Evolutionary conservation across 2,329 filamentous ascomycete species (phyloP).

Genomic region (Colletotrichum sp.): DNA sequence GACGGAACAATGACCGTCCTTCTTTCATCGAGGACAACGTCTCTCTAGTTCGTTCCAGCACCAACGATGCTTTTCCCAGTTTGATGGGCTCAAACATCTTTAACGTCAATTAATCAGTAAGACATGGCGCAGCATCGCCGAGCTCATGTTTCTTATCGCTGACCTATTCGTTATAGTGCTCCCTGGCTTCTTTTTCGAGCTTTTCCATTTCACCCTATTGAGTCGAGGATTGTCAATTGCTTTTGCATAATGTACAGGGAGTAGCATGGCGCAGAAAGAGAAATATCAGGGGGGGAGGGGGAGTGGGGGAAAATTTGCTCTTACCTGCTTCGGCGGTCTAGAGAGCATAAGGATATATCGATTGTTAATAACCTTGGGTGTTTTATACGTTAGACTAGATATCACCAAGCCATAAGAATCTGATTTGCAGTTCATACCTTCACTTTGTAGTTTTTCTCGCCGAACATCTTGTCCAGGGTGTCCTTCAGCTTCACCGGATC

Average conservation of each 20-base stretch:
- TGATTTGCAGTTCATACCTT: not conserved
- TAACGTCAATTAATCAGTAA: no score
- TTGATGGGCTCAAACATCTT: no score
- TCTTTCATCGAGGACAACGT: no score
- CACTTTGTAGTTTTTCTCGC: not conserved
- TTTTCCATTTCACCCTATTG: not conserved
- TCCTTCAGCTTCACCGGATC: not conserved
- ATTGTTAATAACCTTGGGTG: not conserved
- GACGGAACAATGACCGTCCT: no score
- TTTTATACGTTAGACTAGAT: not conserved
- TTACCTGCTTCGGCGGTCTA: not conserved
- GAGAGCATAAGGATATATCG: not conserved
- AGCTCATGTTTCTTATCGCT: not conserved
- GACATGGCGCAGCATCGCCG: no score
- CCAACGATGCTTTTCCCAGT: no score
- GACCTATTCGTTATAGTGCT: not conserved
- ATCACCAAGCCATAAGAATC: not conserved
- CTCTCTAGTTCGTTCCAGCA: no score
- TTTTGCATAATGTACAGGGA: no score
- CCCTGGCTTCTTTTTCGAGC: not conserved
- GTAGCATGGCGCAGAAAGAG: no score
- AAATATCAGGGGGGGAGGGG: no score
- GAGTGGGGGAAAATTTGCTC: no score
- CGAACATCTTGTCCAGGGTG: not conserved
- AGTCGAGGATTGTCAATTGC: fast-evolving